Percentiles rank a stretch among this genome's conserved stretches.
Evolutionary conservation across 345 rosid species (phyloP).

Genomic region (Citrus cavaleriei): DNA sequence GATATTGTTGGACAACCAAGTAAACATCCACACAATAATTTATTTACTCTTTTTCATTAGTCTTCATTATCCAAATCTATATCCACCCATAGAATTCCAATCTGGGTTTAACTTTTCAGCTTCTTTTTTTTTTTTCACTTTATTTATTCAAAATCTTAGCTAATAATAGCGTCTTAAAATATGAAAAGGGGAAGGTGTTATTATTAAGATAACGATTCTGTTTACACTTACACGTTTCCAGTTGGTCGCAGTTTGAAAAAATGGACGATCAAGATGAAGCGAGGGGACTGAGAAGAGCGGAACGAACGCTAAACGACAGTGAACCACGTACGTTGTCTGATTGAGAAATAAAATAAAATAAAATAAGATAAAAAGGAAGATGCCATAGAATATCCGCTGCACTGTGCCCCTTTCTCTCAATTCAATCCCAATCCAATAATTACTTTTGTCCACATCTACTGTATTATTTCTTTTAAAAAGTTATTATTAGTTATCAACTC

Average conservation of each 20-base stretch:
- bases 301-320: neutral
- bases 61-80: too few relatives aligned
- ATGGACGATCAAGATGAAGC: neutral
- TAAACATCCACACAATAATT: too few relatives aligned
- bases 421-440: slow-evolving; percentile 6
- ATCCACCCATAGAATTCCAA: too few relatives aligned
- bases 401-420: too few relatives aligned
- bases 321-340: slow-evolving; percentile 1
- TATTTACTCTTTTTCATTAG: too few relatives aligned
- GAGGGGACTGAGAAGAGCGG: neutral
- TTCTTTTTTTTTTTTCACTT: too few relatives aligned
- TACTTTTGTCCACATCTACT: neutral
- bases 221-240: neutral
- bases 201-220: too few relatives aligned
- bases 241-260: neutral
- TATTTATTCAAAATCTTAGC: too few relatives aligned
- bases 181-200: too few relatives aligned
- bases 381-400: slow-evolving; percentile 9
- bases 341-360: neutral
- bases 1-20: too few relatives aligned
- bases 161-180: too few relatives aligned
- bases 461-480: neutral
- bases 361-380: neutral
- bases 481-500: neutral
- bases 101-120: too few relatives aligned